Evolutionary conservation across 345 rosid genomes (phyloP).

Genomic region (Carallia pectinifolia): DNA sequence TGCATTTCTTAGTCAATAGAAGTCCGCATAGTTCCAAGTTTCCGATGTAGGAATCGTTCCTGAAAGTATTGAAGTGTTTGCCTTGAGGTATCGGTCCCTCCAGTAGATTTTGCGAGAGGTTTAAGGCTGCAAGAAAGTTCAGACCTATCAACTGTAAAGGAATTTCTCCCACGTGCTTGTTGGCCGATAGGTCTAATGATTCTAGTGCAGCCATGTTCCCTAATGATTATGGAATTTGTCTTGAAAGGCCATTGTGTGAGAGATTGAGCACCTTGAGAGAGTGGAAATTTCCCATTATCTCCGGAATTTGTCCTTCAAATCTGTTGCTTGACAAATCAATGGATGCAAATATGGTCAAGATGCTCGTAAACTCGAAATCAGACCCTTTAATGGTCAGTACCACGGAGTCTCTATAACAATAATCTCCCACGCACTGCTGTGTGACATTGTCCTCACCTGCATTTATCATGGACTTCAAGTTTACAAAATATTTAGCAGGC

Average conservation of each 20-base stretch:
- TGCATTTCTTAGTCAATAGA: neutral
- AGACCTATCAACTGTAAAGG: constrained; percentile 13
- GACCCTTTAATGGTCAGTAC: constrained; percentile 13
- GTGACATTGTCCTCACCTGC: neutral
- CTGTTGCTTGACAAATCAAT: constrained; percentile 28
- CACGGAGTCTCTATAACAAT: constrained; percentile 1
- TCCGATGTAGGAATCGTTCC: neutral
- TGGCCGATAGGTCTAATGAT: constrained; percentile 27
- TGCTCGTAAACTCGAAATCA: neutral
- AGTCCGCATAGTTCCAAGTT: constrained; percentile 2
- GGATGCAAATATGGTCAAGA: neutral
- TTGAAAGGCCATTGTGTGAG: constrained; percentile 17
- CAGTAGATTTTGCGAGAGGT: neutral
- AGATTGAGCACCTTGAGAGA: constrained; percentile 26
- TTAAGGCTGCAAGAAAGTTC: neutral
- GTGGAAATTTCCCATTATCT: constrained; percentile 16
- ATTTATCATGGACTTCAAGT: neutral
- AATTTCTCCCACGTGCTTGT: constrained; percentile 18
- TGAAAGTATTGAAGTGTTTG: constrained; percentile 5
- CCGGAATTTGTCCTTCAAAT: constrained; percentile 24
- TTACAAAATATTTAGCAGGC: neutral
- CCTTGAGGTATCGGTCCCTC: constrained; percentile 10
- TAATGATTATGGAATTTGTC: constrained; percentile 9
- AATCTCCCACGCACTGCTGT: neutral
- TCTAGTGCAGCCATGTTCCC: constrained; percentile 15